A percentile compares a stretch with the other conserved stretches of the same genome.
Conservation (phyloP, 2,329 filamentous ascomycete genomes). For the Talaromyces amestolkiae region DNA sequence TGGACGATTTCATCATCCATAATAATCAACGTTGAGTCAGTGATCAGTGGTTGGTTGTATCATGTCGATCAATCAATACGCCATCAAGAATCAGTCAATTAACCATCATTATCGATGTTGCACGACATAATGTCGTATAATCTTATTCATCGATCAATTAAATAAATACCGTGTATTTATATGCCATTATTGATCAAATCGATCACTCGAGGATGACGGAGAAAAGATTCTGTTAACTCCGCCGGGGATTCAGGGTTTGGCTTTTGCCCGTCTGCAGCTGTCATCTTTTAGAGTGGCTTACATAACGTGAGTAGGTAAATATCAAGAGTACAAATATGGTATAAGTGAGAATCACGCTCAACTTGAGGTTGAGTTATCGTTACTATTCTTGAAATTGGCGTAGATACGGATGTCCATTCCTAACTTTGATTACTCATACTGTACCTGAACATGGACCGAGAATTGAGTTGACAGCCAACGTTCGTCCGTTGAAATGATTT, state of each 20-base stretch:
- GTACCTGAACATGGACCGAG: background rate
- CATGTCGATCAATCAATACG: background rate
- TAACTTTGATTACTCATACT: background rate
- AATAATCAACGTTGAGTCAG: no score
- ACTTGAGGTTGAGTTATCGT: background rate
- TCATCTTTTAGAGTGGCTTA: conserved; percentile 1
- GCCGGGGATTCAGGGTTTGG: background rate
- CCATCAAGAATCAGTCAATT: background rate
- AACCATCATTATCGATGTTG: background rate
- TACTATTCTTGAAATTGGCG: background rate
- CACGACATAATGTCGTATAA: background rate
- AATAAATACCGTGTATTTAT: no score
- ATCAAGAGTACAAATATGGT: background rate
- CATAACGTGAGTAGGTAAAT: background rate
- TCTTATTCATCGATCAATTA: background rate
- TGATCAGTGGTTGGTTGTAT: background rate
- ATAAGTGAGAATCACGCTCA: background rate
- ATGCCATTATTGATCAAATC: no score
- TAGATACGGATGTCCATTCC: conserved; percentile 13
- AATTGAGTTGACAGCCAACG: background rate
- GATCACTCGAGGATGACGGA: background rate
- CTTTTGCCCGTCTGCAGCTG: background rate
- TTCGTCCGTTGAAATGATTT: background rate
- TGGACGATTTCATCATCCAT: background rate
- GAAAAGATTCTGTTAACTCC: conserved; percentile 6